Conservation (phyloP, 2,329 filamentous ascomycete genomes). For the Aspergillus tamarii region DNA sequence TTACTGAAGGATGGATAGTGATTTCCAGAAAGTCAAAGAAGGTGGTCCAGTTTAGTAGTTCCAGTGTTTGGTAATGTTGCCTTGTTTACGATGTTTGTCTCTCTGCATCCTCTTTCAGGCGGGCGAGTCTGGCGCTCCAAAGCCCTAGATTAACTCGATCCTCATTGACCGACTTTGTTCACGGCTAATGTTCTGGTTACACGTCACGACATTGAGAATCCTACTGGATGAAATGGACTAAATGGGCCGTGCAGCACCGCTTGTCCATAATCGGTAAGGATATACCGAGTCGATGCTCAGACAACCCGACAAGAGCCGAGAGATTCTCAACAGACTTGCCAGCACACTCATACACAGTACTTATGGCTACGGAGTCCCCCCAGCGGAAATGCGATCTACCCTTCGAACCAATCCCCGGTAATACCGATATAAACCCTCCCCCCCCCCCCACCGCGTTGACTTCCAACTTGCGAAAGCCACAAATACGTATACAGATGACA, state of each 20-base stretch:
- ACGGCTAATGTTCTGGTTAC: not conserved
- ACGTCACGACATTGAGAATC: not conserved
- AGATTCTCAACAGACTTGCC: not conserved
- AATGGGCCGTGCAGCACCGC: not conserved
- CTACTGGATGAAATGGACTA: not conserved
- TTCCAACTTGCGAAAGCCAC: not conserved
- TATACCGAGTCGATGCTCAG: not conserved
- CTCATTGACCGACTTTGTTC: not conserved
- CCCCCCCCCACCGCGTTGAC: no score
- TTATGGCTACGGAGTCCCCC: no score
- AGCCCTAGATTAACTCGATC: not conserved
- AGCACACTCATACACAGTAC: not conserved
- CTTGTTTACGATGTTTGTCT: not conserved
- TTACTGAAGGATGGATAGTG: no score
- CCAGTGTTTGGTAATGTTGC: not conserved
- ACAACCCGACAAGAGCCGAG: not conserved
- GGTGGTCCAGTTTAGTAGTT: no score
- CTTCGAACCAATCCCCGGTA: not conserved
- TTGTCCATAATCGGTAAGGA: not conserved
- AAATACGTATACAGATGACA: not conserved
- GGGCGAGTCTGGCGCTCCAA: not conserved
- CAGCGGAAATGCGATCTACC: no score
- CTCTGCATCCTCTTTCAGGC: not conserved
- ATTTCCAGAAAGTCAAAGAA: no score
- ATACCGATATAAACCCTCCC: not conserved